Evolutionary conservation across 139 green algal species (phyloP).

Genomic region (Volvox africanus): DNA sequence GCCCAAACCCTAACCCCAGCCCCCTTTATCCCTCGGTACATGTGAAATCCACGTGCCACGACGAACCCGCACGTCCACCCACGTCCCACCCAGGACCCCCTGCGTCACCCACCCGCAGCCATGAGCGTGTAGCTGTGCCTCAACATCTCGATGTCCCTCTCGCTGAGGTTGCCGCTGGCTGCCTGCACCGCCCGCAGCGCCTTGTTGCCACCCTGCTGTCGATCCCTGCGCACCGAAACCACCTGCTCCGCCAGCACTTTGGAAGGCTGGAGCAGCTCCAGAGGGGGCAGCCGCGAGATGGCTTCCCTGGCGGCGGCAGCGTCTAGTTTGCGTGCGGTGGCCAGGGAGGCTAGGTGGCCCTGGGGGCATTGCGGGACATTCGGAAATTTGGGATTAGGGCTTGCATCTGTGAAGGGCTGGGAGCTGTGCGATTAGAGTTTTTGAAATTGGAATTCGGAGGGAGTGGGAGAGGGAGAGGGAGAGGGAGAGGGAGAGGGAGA

Average conservation of each 20-base stretch:
- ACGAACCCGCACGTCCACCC: background rate
- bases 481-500: too few species aligned
- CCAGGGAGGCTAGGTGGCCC: slow-evolving; percentile 49
- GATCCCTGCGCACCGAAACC: slow-evolving; percentile 25
- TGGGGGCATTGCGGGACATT: background rate
- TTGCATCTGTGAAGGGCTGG: too few species aligned
- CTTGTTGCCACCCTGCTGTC: background rate
- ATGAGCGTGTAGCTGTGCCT: slow-evolving; percentile 72
- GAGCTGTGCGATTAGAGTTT: too few species aligned
- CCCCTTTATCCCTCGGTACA: too few species aligned
- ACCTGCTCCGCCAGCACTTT: slow-evolving; percentile 61
- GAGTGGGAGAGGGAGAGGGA: too few species aligned
- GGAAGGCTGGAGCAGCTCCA: slow-evolving; percentile 67
- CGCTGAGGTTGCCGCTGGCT: slow-evolving; percentile 54
- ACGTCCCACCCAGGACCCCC: background rate
- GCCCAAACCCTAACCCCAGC: too few species aligned
- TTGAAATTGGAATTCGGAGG: too few species aligned
- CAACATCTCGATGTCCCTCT: slow-evolving; percentile 70
- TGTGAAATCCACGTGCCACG: background rate
- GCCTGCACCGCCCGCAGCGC: slow-evolving; percentile 46
- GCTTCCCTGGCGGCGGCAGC: slow-evolving; percentile 10
- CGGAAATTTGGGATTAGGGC: background rate
- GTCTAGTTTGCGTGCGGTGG: slow-evolving; percentile 52
- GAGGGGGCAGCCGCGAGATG: slow-evolving; percentile 39
- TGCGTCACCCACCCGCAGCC: slow-evolving; percentile 55